Conservation (phyloP, 108 stramenopile genomes). For the Skeletonema tropicum region DNA sequence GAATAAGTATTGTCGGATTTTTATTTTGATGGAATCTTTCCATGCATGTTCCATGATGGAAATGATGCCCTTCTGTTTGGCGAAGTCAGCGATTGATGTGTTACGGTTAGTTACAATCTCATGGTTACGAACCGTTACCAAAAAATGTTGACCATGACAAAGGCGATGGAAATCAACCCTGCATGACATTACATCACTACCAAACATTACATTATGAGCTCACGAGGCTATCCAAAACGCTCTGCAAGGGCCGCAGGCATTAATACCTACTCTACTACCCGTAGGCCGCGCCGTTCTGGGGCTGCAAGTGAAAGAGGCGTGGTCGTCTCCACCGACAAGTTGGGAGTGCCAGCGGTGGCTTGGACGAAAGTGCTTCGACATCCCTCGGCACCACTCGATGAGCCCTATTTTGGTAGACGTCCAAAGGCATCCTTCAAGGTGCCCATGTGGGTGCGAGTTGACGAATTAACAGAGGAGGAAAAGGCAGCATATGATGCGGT, state of each 20-base stretch:
- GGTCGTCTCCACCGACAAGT: background rate
- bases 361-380: conserved; percentile 33
- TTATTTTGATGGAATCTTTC: background rate
- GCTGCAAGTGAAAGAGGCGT: conserved; percentile 1
- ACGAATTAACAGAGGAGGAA: conserved; percentile 40
- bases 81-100: background rate
- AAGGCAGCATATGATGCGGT: conserved; percentile 18
- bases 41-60: too few relatives aligned
- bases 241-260: conserved; percentile 22
- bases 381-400: conserved; percentile 30
- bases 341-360: conserved; percentile 17
- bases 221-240: conserved; percentile 46
- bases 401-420: conserved; percentile 40
- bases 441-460: conserved; percentile 34
- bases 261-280: conserved; percentile 9
- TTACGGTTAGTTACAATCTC: too few relatives aligned
- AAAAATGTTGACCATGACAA: too few relatives aligned
- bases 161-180: too few relatives aligned
- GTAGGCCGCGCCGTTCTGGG: conserved; percentile 24
- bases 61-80: background rate
- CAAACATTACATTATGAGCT: too few relatives aligned
- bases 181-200: too few relatives aligned
- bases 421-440: conserved; percentile 30
- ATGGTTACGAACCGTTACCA: too few relatives aligned
- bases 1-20: too few relatives aligned